A percentile compares a stretch with the other conserved stretches of the same genome.
Conservation (phyloP, 192 early-diverging fungal species). For the Bifiguratus adelaidae region DNA sequence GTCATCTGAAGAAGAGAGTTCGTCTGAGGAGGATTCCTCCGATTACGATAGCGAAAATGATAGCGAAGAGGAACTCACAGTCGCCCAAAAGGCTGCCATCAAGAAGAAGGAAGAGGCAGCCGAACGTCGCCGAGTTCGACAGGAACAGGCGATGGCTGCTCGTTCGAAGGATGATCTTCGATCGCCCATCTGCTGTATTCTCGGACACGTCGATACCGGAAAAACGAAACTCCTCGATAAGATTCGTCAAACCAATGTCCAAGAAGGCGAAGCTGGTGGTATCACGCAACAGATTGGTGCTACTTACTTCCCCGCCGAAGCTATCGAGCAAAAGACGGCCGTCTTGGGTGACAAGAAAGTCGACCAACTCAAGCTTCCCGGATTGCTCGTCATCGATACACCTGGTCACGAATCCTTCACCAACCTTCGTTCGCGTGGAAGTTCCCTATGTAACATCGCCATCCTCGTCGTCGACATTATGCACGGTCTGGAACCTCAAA, state of each 20-base stretch:
- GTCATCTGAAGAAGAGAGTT: constrained; percentile 21
- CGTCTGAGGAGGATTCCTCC: constrained; percentile 23
- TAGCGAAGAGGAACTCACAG: constrained; percentile 52
- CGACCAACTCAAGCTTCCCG: constrained; percentile 78
- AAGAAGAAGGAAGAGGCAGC: constrained; percentile 72
- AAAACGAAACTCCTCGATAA: constrained; percentile 97
- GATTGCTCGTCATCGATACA: constrained; percentile 94
- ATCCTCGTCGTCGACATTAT: constrained; percentile 99
- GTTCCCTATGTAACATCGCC: constrained; percentile 98
- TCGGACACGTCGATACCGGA: constrained; percentile 98
- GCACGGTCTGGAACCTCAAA: constrained; percentile 98
- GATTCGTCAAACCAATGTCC: constrained; percentile 98
- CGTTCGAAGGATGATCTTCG: constrained; percentile 85
- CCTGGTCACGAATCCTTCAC: constrained; percentile 99
- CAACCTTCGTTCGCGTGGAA: constrained; percentile 90
- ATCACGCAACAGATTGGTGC: constrained; percentile 99
- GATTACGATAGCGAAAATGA: constrained; percentile 42
- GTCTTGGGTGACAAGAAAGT: constrained; percentile 31
- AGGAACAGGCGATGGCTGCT: constrained; percentile 66
- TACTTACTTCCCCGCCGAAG: constrained; percentile 95
- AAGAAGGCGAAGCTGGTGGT: constrained; percentile 98
- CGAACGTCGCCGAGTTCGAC: constrained; percentile 57
- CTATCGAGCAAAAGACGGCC: constrained; percentile 86
- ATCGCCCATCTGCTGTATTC: constrained; percentile 96
- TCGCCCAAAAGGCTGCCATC: constrained; percentile 46